phyloP scores from a whole-genome alignment of 305 asterid species.

The Rubia occidens region DNA sequence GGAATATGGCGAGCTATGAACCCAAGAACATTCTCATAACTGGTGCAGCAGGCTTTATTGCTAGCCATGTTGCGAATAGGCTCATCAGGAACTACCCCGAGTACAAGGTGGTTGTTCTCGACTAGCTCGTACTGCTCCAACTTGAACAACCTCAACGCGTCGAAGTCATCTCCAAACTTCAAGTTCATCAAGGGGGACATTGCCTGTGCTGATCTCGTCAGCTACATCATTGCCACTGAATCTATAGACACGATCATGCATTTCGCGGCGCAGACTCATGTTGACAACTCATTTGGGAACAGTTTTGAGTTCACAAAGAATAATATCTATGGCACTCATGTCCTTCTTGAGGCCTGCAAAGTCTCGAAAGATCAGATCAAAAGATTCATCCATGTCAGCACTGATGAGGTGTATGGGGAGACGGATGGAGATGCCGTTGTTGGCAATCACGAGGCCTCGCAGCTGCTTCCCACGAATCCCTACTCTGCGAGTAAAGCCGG shows the following conservation, averaged over 20 bases:
- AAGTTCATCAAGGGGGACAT: constrained; percentile 85
- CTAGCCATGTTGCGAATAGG: constrained; percentile 81
- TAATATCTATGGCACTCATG: background rate
- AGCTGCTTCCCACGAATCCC: background rate
- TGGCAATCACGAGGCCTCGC: background rate
- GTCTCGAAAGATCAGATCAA: background rate
- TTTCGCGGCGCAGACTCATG: background rate
- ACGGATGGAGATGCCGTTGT: background rate
- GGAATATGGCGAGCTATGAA: constrained; percentile 39
- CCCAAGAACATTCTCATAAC: constrained; percentile 84
- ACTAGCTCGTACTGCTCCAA: constrained; percentile 86
- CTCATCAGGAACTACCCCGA: constrained; percentile 62
- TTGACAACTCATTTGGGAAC: background rate
- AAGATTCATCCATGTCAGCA: background rate
- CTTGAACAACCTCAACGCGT: constrained; percentile 61
- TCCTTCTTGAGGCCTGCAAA: background rate
- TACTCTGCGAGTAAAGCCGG: background rate
- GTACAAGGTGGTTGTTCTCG: constrained; percentile 73
- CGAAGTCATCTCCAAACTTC: constrained; percentile 58
- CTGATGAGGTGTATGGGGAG: background rate
- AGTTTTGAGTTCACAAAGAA: background rate
- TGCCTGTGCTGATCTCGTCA: constrained; percentile 55
- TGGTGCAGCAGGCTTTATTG: constrained; percentile 90
- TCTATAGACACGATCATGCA: background rate
- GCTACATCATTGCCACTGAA: background rate